Evolutionary conservation across 495 filamentous ascomycete genomes (phyloP).

Genomic region (Xylaria sp.): DNA sequence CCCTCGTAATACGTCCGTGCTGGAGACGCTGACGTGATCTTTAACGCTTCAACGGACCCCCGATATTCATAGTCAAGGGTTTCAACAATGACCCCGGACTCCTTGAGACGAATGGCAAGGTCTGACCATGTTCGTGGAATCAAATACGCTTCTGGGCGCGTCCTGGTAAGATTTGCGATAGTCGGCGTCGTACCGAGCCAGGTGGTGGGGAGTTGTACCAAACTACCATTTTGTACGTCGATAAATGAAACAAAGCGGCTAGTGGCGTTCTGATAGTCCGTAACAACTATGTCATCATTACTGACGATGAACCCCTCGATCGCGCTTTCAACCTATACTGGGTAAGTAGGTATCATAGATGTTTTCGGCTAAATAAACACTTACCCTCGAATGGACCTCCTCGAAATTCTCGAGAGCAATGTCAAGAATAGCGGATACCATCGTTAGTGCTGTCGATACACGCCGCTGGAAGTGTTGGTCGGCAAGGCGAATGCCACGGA

Average conservation of each 20-base stretch:
- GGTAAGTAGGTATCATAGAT: background rate
- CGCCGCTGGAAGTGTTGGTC: constrained; percentile 44
- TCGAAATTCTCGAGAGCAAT: constrained; percentile 39
- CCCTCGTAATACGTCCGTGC: constrained; percentile 42
- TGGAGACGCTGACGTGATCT: constrained; percentile 33
- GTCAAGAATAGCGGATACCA: constrained; percentile 41
- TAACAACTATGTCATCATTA: constrained; percentile 38
- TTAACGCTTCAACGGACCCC: constrained; percentile 39
- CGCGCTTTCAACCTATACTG: constrained; percentile 34
- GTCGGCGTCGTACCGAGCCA: constrained; percentile 44
- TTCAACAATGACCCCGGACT: constrained; percentile 40
- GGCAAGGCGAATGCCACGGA: constrained; percentile 42
- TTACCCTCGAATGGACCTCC: constrained; percentile 38
- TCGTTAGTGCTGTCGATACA: constrained; percentile 40
- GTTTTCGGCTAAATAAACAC: background rate
- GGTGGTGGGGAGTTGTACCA: constrained; percentile 37
- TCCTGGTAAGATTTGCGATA: constrained; percentile 40
- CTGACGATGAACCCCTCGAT: constrained; percentile 37
- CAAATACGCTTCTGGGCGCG: constrained; percentile 42
- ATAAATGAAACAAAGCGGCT: constrained; percentile 38
- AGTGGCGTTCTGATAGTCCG: constrained; percentile 34
- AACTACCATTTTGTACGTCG: constrained; percentile 29
- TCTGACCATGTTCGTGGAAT: constrained; percentile 42
- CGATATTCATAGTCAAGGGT: constrained; percentile 35
- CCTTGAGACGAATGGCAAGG: constrained; percentile 36